Base-by-base conservation (phyloP, 257 asterid species). In the Knoxia roxburghii region DNA sequence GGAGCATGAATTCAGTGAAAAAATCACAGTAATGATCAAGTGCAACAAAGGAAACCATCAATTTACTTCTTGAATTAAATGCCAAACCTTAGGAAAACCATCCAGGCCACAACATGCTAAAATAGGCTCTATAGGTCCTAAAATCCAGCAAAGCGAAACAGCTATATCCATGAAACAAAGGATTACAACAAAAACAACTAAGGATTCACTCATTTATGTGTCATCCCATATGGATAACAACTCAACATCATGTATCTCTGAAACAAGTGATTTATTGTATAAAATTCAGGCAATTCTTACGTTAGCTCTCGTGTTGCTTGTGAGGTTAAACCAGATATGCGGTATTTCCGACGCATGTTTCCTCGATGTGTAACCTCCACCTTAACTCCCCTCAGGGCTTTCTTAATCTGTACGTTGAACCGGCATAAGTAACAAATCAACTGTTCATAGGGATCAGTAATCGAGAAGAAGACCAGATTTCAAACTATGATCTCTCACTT, bases 341-440 rank as follows among this genome's bases (percentile, higher is more conserved):
- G 91, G 59, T 93, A 93, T 66, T 88, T 93, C 75, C 99, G 76
- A 18, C 97, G 90, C 96, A 93, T 90, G 76, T 93, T 90, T 23
- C 99, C 96, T 18, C 99, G 85, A 71, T 93, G 99, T 30, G 99
- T 93, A 61, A 93, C 99, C 78, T 93, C 97, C 55, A 93, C 97
- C 80, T 85, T 93, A 45, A 93, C 93, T 68, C 99, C 99, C 80
- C 99, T 83, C 26, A 93, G 81, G 8, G 99, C 97, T 76, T 93
- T 93, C 78, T 90, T 93, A 7, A 93, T 88, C 97, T 93, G 89
- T 61, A 73, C 29, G 43, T 72, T 43, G 68, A 33, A 51, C 27
- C 32, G 39, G 9, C 18, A 37, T 39, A 57, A 53, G n/a, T 49
- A 46, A 52, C 10, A 21, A 50, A 41, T n/a, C 0, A 29, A 64